Evolutionary conservation across 2,329 filamentous ascomycete genomes (phyloP).

Genomic region (Phialophora expanda): DNA sequence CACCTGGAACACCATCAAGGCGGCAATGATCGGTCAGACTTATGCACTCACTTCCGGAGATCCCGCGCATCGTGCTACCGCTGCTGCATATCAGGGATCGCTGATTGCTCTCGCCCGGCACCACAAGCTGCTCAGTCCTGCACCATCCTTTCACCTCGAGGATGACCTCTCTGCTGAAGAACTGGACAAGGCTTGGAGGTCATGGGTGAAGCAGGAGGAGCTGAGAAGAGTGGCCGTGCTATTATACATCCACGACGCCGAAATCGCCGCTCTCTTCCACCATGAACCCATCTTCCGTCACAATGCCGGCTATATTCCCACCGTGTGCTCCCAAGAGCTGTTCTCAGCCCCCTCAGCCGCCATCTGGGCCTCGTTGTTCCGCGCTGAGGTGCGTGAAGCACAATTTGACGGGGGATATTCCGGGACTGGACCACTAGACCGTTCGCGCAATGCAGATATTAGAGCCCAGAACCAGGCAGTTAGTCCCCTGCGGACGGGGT

Average conservation of each 20-base stretch:
- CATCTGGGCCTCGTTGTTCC: conserved; percentile 21
- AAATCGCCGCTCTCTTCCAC: conserved; percentile 27
- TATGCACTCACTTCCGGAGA: conserved; percentile 28
- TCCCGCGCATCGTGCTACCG: conserved; percentile 23
- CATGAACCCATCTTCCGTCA: conserved; percentile 29
- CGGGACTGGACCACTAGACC: not conserved
- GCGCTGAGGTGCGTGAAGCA: conserved; percentile 8
- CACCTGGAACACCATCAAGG: conserved; percentile 19
- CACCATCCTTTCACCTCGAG: conserved; percentile 9
- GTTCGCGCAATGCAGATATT: not conserved
- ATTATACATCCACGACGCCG: conserved; percentile 25
- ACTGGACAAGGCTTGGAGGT: conserved; percentile 21
- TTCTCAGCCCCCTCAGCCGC: conserved; percentile 27
- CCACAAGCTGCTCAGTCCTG: conserved; percentile 10
- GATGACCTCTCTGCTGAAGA: conserved; percentile 13
- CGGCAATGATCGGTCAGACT: conserved; percentile 32
- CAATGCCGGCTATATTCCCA: conserved; percentile 19
- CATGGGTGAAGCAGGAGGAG: conserved; percentile 27
- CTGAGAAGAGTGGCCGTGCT: conserved; percentile 16
- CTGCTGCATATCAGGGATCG: conserved; percentile 27
- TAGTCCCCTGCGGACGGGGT: not conserved
- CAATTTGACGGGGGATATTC: not conserved
- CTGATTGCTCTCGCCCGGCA: conserved; percentile 25
- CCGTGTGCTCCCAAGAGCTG: conserved; percentile 20
- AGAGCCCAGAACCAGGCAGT: not conserved